These are phyloP conservation scores for Pythium guiyangense DNA, from an alignment of 352 stramenopile genomes.

Conservation along the genomic window DNA sequence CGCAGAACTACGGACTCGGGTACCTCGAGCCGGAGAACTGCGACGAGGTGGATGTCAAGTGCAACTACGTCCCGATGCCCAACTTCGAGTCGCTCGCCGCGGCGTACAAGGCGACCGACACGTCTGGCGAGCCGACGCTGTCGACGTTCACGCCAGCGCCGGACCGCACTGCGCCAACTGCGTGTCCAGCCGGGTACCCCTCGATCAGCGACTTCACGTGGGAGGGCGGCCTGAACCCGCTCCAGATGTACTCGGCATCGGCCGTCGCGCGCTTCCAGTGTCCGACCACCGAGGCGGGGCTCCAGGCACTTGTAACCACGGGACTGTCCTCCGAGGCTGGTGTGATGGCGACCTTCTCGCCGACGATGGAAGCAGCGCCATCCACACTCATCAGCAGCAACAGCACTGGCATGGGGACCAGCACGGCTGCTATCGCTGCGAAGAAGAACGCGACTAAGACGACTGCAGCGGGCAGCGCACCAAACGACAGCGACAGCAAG, in stretches of 20 bases:
- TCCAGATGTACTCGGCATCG: no score
- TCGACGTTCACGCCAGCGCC: no score
- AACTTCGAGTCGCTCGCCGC: conserved; percentile 44
- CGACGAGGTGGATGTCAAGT: conserved; percentile 37
- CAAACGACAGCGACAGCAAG: neutral
- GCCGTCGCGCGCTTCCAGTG: conserved; percentile 4
- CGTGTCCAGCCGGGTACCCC: conserved; percentile 15
- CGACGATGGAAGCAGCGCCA: neutral
- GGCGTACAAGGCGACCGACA: conserved; percentile 24
- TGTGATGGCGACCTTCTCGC: neutral
- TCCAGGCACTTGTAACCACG: neutral
- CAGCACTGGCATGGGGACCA: neutral
- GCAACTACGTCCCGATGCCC: no score
- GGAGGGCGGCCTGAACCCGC: no score
- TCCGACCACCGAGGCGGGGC: neutral
- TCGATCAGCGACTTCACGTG: no score
- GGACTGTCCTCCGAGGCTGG: neutral
- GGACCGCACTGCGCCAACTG: conserved; percentile 8
- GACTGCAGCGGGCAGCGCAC: neutral
- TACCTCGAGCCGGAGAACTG: no score
- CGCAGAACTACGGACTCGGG: no score
- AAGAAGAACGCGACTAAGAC: neutral
- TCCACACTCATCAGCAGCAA: neutral
- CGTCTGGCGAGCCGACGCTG: conserved; percentile 27
- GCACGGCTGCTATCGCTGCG: neutral